Evolutionary conservation across 2,329 filamentous ascomycete species (phyloP).

Genomic region (Epichloe aotearoae): DNA sequence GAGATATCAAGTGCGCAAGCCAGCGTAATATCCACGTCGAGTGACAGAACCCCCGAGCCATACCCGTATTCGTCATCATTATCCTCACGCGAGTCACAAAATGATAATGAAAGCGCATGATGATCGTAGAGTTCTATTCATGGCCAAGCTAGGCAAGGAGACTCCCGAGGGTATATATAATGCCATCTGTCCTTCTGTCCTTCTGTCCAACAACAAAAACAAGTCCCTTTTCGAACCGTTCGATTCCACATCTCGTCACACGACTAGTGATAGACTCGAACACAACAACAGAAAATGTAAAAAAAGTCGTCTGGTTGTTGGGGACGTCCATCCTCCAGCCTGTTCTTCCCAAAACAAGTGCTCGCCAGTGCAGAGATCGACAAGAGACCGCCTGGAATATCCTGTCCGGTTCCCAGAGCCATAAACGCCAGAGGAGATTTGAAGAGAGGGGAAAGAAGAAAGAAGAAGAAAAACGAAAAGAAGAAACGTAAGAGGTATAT

Average conservation of each 20-base stretch:
- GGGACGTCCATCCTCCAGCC: no score
- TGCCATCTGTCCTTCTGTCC: no score
- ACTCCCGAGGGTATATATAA: neutral
- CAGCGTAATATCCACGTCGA: no score
- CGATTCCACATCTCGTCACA: neutral
- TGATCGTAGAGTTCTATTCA: neutral
- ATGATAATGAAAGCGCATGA: no score
- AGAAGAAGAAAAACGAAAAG: neutral
- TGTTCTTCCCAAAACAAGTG: neutral
- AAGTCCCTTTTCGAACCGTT: no score
- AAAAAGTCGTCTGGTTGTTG: neutral
- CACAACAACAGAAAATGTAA: neutral
- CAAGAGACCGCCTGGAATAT: neutral
- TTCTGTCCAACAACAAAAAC: no score
- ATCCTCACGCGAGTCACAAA: no score
- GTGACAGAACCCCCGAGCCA: no score
- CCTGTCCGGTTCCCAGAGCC: neutral
- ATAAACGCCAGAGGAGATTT: neutral
- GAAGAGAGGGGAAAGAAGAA: neutral
- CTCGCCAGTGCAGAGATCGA: neutral
- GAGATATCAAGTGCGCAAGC: no score
- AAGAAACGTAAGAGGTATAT: neutral
- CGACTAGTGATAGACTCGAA: neutral
- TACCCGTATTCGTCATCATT: no score
- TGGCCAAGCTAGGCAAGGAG: neutral